Percentiles rank a stretch among this genome's conserved stretches.
Conservation (phyloP, 257 asterid species). For the Echium plantagineum region DNA sequence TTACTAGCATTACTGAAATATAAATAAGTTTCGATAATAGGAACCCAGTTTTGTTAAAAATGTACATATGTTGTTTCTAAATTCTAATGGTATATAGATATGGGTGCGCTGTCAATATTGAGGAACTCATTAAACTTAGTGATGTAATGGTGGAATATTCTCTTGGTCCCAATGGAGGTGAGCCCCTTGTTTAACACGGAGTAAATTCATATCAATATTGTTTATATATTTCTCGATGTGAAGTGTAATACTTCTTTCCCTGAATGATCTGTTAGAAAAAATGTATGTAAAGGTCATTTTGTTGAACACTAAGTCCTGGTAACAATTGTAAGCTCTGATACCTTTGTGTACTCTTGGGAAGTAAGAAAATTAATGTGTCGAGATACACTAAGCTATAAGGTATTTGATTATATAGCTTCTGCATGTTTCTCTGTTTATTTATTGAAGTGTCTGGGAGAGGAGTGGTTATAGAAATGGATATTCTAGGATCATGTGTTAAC, state of each 20-base stretch:
- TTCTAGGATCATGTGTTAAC: neutral
- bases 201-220: neutral
- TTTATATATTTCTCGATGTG: too few species aligned
- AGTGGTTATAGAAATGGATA: neutral
- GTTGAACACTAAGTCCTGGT: too few species aligned
- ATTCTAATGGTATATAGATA: slow-evolving; percentile 56
- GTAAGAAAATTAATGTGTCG: too few species aligned
- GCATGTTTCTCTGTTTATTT: neutral
- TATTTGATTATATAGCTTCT: neutral
- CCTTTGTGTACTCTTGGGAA: too few species aligned
- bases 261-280: too few species aligned
- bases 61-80: slow-evolving; percentile 21
- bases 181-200: slow-evolving; percentile 5
- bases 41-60: neutral
- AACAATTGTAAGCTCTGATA: too few species aligned
- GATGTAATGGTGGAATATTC: slow-evolving; percentile 93
- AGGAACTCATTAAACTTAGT: slow-evolving; percentile 73
- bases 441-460: too few species aligned
- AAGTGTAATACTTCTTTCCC: too few species aligned
- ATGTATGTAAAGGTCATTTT: too few species aligned
- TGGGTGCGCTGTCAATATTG: slow-evolving; percentile 84
- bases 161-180: slow-evolving; percentile 98
- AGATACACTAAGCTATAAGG: neutral
- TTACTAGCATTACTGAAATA: neutral
- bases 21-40: neutral